phyloP scores from a whole-genome alignment of 202 grass and related monocot genomes.

The Bolboschoenoplectus hybrid region DNA sequence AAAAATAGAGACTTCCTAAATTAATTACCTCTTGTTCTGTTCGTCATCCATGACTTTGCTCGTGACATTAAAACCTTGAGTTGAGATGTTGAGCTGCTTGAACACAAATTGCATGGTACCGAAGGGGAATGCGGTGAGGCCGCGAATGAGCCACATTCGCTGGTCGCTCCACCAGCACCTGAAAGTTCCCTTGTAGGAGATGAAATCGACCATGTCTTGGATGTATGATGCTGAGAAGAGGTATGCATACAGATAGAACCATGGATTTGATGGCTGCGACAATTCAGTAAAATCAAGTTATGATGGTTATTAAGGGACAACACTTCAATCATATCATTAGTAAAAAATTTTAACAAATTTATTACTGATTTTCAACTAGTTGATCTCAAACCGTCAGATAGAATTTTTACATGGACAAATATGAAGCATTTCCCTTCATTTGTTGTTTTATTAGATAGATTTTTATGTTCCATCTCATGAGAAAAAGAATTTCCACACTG shows the following conservation, averaged over 20 bases:
- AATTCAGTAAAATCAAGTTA: background rate
- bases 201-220: conserved; percentile 41
- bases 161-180: conserved; percentile 50
- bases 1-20: background rate
- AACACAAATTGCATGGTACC: conserved; percentile 43
- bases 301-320: too few relatives aligned
- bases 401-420: too few relatives aligned
- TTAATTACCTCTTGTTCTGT: conserved; percentile 33
- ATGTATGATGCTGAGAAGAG: conserved; percentile 49
- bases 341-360: too few relatives aligned
- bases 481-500: too few relatives aligned
- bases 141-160: conserved; percentile 41
- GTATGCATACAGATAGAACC: conserved; percentile 53
- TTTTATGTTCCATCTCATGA: too few relatives aligned
- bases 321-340: background rate
- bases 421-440: too few relatives aligned
- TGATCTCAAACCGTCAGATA: too few relatives aligned
- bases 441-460: too few relatives aligned
- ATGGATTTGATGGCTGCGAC: conserved; percentile 41
- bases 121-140: conserved; percentile 43
- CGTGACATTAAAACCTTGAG: conserved; percentile 51
- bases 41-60: conserved; percentile 50
- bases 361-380: too few relatives aligned
- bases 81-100: conserved; percentile 43
- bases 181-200: conserved; percentile 17